Evolutionary conservation across 192 early-diverging fungal genomes (phyloP), one percentile per base, ranked within the genome.

Genomic region (Kappamyces sp.): DNA sequence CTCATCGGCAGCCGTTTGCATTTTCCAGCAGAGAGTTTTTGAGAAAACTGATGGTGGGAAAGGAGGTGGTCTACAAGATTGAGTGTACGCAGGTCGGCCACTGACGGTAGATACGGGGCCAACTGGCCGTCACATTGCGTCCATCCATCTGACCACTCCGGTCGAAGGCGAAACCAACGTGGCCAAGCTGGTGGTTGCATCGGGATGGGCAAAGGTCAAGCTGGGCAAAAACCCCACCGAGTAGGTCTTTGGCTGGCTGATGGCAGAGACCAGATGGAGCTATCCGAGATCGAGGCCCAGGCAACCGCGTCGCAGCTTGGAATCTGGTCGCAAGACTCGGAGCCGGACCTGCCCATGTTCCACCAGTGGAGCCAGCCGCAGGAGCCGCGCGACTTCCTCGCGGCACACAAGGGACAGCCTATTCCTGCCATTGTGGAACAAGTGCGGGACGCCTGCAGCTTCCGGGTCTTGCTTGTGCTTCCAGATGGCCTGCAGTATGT

Each of bases 391-490:
- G n/a, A 43, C 42, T 43, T 97, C 60, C 66, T 93, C 52, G 85
- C 87, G 22, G 76, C 77, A 52, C 72, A 90, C 69, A 89, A 88
- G 71, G 89, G 91, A 42, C 80, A 80, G 49, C 81, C 80, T n/a
- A 66, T 98, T 31, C 77, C 86, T 46, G 92, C 87, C 32, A 85
- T 94, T 29, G 74, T 99, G 63, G 96, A 99, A 69, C 91, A 90
- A 69, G 86, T 97, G n/a, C 90, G 93, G 45, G 93, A 96, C 63
- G 96, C 63, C 49, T 80, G 88, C 4, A 90, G 88, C 11, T 77
- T 86, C 51, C 86, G 91, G 11, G 84, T 92, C 3, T 74, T 80
- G 40, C 66, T 93, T 45, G 66, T 86, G 52, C 62, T 88, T 34
- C 79, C 80, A 4, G 66, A 78, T 40, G 40, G 68, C 7, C 78